These are phyloP conservation scores for Sapria himalayana DNA, from an alignment of 345 rosid species.

Conservation along the genomic window DNA sequence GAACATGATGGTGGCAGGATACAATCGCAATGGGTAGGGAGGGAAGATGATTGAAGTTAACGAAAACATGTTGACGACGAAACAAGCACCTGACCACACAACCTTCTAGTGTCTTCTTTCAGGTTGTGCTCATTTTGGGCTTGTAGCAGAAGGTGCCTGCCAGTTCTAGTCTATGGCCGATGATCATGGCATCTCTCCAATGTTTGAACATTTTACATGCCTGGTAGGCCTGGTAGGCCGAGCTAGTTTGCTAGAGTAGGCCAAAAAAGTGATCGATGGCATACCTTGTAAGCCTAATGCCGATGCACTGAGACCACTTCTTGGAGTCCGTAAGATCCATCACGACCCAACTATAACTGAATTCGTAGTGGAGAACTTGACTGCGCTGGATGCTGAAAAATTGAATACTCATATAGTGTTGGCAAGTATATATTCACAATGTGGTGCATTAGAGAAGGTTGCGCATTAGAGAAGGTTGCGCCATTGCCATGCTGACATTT, in stretches of 20 bases:
- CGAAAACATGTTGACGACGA: slow-evolving; percentile 6
- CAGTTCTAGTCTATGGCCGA: slow-evolving; percentile 9
- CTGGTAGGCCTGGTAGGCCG: slow-evolving; percentile 15
- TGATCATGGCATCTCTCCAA: slow-evolving; percentile 9
- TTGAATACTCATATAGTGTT: slow-evolving; percentile 8
- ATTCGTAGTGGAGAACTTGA: slow-evolving; percentile 7
- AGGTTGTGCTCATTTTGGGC: slow-evolving; percentile 14
- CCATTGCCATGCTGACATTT: too few relatives aligned
- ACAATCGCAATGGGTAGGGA: slow-evolving; percentile 18
- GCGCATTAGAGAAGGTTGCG: slow-evolving; percentile 15
- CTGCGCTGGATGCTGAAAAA: slow-evolving; percentile 5
- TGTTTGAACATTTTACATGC: slow-evolving; percentile 9
- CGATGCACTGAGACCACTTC: slow-evolving; percentile 11
- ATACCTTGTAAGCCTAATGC: slow-evolving; percentile 11
- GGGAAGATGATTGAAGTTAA: slow-evolving; percentile 8
- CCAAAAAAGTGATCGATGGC: slow-evolving; percentile 8
- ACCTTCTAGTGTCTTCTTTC: slow-evolving; percentile 11
- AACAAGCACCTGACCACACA: slow-evolving; percentile 7
- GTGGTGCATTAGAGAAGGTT: slow-evolving; percentile 15
- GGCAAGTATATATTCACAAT: slow-evolving; percentile 8
- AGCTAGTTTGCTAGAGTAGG: slow-evolving; percentile 11
- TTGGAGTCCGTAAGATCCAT: slow-evolving; percentile 9
- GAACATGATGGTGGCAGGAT: slow-evolving; percentile 35
- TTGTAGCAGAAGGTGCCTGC: slow-evolving; percentile 9
- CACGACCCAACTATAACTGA: slow-evolving; percentile 9